Evolutionary conservation across 768 basidiomycete genomes (phyloP), one percentile per base, ranked within the genome.

Genomic region (Hemileccinum rubropunctum): DNA sequence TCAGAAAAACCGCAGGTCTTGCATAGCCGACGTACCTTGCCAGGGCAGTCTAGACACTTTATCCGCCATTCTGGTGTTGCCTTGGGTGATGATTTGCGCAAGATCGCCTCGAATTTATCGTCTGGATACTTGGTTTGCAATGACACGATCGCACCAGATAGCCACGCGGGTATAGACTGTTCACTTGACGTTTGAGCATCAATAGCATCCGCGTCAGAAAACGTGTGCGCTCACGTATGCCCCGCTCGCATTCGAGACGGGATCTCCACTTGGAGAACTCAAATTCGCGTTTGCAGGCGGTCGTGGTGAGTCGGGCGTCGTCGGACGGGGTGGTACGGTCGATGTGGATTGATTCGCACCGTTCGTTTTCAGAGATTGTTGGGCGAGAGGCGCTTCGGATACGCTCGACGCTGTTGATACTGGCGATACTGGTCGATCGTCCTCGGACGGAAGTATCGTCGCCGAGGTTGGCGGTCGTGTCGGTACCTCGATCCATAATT

Each of bases 21-120:
- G 40, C 3, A 49, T 52, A n/a, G n/a, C n/a, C n/a, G n/a, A n/a
- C n/a, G n/a, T n/a, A 91, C 92, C 80, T 94, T 95, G 61, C 92
- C 92, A 57, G 93, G 93, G 69, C 93, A 95, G 66, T 97, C 93
- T 56, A 83, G 63, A 66, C 93, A 97, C 67, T 88, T 93, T 63
- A 95, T 79, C 15, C 91, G 80, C 94, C 95, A 98, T 67, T 95
- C 93, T 6, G 81, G 78, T 20, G 74, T 67, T n/a, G 74, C 76
- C 12, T 72, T 75, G 38, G 78, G 73, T 27, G 74, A 73, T 7
- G 77, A 71, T 60, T 82, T 86, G 27, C 82, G 78, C 30, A 83
- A 70, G 28, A 89, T 82, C 15, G 88, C 80, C 57, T 91, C 87
- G 58, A 98, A 95, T 51, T 67, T 80, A 67, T 98, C 95, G 53